phyloP scores from a whole-genome alignment of 805 yeast species.

The Suhomyces sp. region DNA sequence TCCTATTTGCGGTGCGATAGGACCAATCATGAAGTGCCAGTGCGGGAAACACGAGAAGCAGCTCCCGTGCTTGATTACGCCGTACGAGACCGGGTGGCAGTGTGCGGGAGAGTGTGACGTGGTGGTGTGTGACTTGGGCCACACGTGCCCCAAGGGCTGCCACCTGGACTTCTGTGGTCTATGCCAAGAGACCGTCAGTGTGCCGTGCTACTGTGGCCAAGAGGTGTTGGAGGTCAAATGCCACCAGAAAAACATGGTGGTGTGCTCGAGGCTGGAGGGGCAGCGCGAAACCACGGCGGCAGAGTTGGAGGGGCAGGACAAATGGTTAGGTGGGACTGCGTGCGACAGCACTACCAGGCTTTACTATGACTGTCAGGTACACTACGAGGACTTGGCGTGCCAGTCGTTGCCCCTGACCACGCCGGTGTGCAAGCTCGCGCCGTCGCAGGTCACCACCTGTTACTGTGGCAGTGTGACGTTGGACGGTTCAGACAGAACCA shows the following conservation, averaged over 20 bases:
- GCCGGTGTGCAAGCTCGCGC: slow-evolving; percentile 58
- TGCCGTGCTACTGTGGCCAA: slow-evolving; percentile 75
- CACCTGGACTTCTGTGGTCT: slow-evolving; percentile 83
- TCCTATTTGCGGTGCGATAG: slow-evolving; percentile 73
- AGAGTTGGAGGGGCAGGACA: neutral
- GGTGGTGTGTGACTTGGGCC: slow-evolving; percentile 62
- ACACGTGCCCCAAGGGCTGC: slow-evolving; percentile 60
- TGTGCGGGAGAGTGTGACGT: slow-evolving; percentile 65
- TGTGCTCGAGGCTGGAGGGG: slow-evolving; percentile 14
- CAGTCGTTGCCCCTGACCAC: slow-evolving; percentile 42
- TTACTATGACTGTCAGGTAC: slow-evolving; percentile 62
- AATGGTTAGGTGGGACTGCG: slow-evolving; percentile 32
- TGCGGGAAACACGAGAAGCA: slow-evolving; percentile 72
- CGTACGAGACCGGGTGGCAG: slow-evolving; percentile 62
- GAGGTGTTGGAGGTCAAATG: slow-evolving; percentile 45
- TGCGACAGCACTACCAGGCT: slow-evolving; percentile 44
- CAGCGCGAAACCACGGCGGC: slow-evolving; percentile 2
- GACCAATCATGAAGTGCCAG: slow-evolving; percentile 64
- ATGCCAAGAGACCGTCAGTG: slow-evolving; percentile 50
- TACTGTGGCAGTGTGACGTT: slow-evolving; percentile 72
- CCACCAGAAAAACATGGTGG: slow-evolving; percentile 38
- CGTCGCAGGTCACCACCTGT: slow-evolving; percentile 59
- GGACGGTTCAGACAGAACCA: slow-evolving; percentile 41
- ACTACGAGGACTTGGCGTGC: slow-evolving; percentile 49
- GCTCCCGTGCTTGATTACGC: slow-evolving; percentile 70